These are phyloP conservation scores for Hymenoscyphus scutula DNA, from an alignment of 2,329 filamentous ascomycete species.

Conservation along the genomic window DNA sequence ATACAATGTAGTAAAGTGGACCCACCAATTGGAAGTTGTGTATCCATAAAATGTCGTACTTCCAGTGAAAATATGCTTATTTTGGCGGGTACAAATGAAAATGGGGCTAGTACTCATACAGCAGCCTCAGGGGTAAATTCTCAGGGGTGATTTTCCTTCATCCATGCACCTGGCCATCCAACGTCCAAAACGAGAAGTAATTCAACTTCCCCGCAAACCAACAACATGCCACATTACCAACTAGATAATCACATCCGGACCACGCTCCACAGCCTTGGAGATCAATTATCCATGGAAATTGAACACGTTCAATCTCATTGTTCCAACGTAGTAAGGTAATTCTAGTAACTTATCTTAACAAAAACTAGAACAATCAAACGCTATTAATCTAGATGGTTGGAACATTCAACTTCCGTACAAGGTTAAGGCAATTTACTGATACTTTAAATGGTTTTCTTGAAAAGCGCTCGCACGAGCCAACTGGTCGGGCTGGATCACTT, in stretches of 20 bases:
- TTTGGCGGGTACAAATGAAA: background rate
- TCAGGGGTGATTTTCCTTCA: no score
- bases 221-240: background rate
- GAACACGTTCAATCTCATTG: background rate
- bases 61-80: background rate
- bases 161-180: background rate
- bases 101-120: no score
- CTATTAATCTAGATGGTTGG: no score
- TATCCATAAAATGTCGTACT: background rate
- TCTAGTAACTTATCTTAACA: no score
- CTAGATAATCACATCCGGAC: background rate
- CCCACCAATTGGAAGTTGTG: background rate
- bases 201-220: slow-evolving; percentile 6
- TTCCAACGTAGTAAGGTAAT: no score
- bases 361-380: no score
- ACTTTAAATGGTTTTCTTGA: background rate
- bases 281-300: background rate
- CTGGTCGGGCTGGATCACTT: background rate
- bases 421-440: no score
- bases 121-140: no score
- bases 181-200: background rate
- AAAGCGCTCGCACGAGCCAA: background rate
- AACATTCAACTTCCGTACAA: no score
- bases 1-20: no score
- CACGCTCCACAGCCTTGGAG: no score